Evolutionary conservation across 371 early-diverging fungal species (phyloP).

Genomic region (Mucor irregularis): DNA sequence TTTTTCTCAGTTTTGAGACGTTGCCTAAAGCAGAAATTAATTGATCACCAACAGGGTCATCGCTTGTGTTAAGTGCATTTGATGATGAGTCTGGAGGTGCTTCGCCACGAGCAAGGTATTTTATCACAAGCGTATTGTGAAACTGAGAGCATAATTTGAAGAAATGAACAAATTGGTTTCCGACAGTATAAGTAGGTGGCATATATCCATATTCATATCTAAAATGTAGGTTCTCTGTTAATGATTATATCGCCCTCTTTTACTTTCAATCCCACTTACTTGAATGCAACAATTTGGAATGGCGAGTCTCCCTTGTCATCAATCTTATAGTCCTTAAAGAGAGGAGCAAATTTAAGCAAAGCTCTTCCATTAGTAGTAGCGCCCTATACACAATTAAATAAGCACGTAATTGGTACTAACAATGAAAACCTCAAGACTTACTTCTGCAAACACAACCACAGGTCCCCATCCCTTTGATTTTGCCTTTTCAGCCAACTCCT

Average conservation of each 20-base stretch:
- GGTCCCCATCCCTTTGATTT: constrained; percentile 58
- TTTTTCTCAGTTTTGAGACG: constrained; percentile 71
- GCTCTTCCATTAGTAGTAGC: constrained; percentile 91
- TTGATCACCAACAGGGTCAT: constrained; percentile 62
- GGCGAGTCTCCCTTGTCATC: constrained; percentile 47
- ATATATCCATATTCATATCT: constrained; percentile 70
- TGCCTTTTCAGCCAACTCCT: constrained; percentile 56
- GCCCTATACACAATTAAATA: no score
- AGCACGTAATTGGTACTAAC: no score
- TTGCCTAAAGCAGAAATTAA: constrained; percentile 63
- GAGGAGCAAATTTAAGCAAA: constrained; percentile 70
- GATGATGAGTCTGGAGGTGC: no score
- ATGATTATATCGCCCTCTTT: not conserved
- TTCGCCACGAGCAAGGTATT: constrained; percentile 5
- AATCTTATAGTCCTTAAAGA: constrained; percentile 59
- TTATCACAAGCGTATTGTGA: constrained; percentile 58
- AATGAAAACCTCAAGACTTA: constrained; percentile 10
- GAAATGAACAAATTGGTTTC: constrained; percentile 58
- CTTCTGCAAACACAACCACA: constrained; percentile 83
- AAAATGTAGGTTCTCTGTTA: not conserved
- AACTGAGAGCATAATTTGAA: constrained; percentile 64
- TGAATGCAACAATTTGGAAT: constrained; percentile 69
- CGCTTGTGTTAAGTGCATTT: constrained; percentile 1
- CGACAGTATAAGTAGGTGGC: constrained; percentile 71
- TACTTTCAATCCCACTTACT: constrained; percentile 43